Evolutionary conservation across 176 grass and related monocot species (phyloP).

Genomic region (Canna indica): DNA sequence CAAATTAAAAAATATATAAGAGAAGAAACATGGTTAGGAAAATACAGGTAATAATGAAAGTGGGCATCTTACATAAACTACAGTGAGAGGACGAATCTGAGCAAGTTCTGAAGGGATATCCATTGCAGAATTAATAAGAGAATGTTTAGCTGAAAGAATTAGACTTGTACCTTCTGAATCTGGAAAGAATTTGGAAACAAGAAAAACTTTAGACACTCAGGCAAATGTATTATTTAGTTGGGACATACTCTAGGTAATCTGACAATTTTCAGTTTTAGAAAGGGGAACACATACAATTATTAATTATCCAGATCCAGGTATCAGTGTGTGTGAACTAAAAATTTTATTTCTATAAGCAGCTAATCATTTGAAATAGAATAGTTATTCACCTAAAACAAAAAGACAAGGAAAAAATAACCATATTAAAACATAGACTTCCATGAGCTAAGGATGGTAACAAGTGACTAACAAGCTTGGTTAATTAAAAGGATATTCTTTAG

Average conservation of each 20-base stretch:
- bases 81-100: conserved; percentile 40
- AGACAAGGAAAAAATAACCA: too few relatives aligned
- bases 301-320: neutral
- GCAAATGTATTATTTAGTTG: neutral
- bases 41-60: conserved; percentile 10
- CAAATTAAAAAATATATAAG: conserved; percentile 4
- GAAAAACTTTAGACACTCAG: conserved; percentile 5
- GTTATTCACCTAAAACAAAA: too few relatives aligned
- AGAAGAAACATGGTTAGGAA: neutral
- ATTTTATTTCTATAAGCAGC: too few relatives aligned
- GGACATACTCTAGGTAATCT: neutral
- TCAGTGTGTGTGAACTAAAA: too few relatives aligned
- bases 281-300: conserved; percentile 2
- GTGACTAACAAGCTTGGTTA: too few relatives aligned
- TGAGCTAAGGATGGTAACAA: too few relatives aligned
- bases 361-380: too few relatives aligned
- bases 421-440: too few relatives aligned
- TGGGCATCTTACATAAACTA: conserved; percentile 46
- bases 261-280: neutral
- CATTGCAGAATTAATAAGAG: conserved; percentile 47
- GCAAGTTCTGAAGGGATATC: conserved; percentile 73
- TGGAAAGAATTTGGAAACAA: conserved; percentile 27
- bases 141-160: conserved; percentile 85
- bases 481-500: too few relatives aligned
- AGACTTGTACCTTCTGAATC: conserved; percentile 73